Evolutionary conservation across 2,329 filamentous ascomycete genomes (phyloP).

Genomic region (Kalaharituber pfeilii): DNA sequence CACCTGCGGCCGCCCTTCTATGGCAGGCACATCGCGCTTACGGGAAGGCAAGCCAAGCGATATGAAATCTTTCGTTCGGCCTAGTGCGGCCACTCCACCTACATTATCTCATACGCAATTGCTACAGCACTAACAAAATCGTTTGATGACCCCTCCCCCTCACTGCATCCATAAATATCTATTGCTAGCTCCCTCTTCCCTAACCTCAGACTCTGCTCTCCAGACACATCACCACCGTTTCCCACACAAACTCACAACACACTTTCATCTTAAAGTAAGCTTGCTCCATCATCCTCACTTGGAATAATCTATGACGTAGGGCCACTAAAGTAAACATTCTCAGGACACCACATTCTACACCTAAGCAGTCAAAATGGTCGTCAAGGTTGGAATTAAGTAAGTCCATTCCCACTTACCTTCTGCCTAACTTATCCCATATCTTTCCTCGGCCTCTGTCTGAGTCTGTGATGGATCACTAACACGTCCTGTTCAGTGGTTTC

Average conservation of each 20-base stretch:
- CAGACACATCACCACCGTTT: neutral
- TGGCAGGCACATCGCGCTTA: too few species aligned
- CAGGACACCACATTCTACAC: too few species aligned
- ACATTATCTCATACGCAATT: neutral
- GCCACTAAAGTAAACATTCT: too few species aligned
- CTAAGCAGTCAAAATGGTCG: constrained; percentile 18
- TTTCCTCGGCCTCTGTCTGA: neutral
- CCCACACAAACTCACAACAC: too few species aligned
- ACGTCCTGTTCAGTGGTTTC: constrained; percentile 86
- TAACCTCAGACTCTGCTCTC: neutral
- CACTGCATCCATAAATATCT: neutral
- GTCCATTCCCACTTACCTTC: constrained; percentile 2
- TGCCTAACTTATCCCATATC: too few species aligned
- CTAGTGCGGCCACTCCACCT: neutral
- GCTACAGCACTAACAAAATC: neutral
- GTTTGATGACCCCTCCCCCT: neutral
- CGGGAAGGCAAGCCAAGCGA: neutral
- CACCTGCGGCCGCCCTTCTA: too few species aligned
- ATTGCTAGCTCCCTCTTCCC: neutral
- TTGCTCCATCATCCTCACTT: too few species aligned
- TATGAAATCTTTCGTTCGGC: neutral
- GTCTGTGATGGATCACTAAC: too few species aligned
- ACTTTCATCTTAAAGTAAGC: too few species aligned
- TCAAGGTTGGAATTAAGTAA: constrained; percentile 23
- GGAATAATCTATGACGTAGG: too few species aligned